A percentile compares a stretch with the other conserved stretches of the same genome.
Conservation (phyloP, 1,284 basidiomycete species). For the Ustilago sp. region DNA sequence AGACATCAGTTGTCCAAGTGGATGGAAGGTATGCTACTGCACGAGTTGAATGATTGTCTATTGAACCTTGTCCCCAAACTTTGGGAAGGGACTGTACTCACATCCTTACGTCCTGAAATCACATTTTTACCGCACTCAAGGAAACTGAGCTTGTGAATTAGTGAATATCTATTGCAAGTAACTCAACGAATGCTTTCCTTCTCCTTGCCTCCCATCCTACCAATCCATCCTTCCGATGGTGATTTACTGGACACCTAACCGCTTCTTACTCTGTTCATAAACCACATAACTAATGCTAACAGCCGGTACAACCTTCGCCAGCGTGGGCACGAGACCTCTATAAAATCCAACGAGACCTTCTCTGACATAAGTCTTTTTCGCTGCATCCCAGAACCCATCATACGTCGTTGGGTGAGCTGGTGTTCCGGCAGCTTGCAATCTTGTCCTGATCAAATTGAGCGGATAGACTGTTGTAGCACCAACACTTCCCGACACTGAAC, state of each 20-base stretch:
- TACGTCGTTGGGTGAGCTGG: constrained; percentile 73
- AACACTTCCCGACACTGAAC: constrained; percentile 70
- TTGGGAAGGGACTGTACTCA: no score
- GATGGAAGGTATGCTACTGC: no score
- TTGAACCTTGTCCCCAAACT: no score
- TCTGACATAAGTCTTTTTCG: constrained; percentile 80
- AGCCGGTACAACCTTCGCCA: constrained; percentile 77
- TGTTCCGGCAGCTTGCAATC: constrained; percentile 89
- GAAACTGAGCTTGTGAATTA: neutral
- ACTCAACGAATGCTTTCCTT: neutral
- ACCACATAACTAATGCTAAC: constrained; percentile 68
- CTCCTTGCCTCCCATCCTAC: neutral
- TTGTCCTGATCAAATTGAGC: constrained; percentile 82
- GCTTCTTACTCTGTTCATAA: constrained; percentile 64
- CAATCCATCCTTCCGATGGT: neutral
- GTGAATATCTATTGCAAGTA: constrained; percentile 6
- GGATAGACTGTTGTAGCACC: constrained; percentile 71
- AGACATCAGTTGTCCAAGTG: no score
- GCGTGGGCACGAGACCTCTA: constrained; percentile 86
- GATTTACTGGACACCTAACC: constrained; percentile 51
- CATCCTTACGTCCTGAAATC: no score
- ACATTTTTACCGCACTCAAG: no score
- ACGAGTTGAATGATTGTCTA: no score
- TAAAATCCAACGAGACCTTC: constrained; percentile 97
- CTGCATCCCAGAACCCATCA: constrained; percentile 87